phyloP scores from a whole-genome alignment of 2,329 filamentous ascomycete species.

The Botrytis fabae region DNA sequence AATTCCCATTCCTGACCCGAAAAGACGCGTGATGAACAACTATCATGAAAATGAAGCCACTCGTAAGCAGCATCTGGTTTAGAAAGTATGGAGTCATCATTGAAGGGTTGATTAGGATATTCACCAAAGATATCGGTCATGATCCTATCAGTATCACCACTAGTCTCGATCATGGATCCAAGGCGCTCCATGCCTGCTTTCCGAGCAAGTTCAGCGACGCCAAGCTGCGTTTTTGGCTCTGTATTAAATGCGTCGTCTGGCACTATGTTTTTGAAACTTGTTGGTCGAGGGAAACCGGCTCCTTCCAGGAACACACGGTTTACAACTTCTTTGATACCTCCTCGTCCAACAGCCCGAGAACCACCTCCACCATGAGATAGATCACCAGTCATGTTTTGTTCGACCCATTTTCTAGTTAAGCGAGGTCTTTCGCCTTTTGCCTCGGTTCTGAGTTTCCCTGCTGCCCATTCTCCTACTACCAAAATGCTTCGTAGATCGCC shows the following conservation, averaged over 20 bases:
- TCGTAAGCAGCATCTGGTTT: constrained; percentile 83
- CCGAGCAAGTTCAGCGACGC: constrained; percentile 72
- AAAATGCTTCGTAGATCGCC: constrained; percentile 79
- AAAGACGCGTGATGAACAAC: constrained; percentile 75
- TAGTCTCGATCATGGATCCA: constrained; percentile 74
- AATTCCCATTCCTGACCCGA: constrained; percentile 92
- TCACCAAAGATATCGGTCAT: constrained; percentile 80
- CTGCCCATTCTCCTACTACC: constrained; percentile 87
- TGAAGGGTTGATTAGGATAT: constrained; percentile 85
- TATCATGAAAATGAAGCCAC: constrained; percentile 93
- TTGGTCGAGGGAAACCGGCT: constrained; percentile 61
- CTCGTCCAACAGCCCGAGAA: constrained; percentile 69
- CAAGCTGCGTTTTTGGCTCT: constrained; percentile 57
- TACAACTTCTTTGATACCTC: constrained; percentile 72
- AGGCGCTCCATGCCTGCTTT: constrained; percentile 71
- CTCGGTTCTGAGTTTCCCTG: constrained; percentile 62
- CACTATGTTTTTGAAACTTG: constrained; percentile 31
- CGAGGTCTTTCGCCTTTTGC: constrained; percentile 45
- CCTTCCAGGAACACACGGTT: constrained; percentile 77
- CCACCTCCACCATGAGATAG: constrained; percentile 70
- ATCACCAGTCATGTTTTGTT: constrained; percentile 67
- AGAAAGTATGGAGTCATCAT: constrained; percentile 86
- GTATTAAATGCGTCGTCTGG: constrained; percentile 35
- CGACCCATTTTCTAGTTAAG: constrained; percentile 75
- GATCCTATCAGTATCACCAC: constrained; percentile 76